A percentile compares a stretch with the other conserved stretches of the same genome.
phyloP scores from a whole-genome alignment of 371 early-diverging fungal genomes.

The Actinomucor elegans region DNA sequence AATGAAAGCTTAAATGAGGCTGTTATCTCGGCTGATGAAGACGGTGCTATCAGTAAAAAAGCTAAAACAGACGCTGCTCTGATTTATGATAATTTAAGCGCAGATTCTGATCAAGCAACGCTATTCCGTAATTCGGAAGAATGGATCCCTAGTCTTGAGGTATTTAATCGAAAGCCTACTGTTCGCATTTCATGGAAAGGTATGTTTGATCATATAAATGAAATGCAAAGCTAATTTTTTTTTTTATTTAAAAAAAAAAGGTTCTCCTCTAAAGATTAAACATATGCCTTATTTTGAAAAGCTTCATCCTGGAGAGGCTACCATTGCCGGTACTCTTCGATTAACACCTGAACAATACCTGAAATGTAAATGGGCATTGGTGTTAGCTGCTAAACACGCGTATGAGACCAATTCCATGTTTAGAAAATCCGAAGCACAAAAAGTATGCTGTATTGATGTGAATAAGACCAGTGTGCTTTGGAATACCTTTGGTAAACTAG shows the following conservation, averaged over 20 bases:
- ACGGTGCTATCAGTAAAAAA: conserved; percentile 9
- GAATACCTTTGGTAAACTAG: conserved; percentile 40
- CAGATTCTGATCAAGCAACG: conserved; percentile 10
- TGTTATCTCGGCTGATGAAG: too few relatives aligned
- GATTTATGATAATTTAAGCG: conserved; percentile 18
- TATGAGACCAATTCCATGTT: conserved; percentile 25
- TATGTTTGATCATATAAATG: neutral
- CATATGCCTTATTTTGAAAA: conserved; percentile 48
- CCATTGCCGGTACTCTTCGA: conserved; percentile 68
- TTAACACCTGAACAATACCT: conserved; percentile 72
- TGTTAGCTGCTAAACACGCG: conserved; percentile 37
- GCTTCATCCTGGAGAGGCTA: conserved; percentile 59
- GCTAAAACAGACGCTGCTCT: conserved; percentile 23
- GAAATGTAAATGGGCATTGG: conserved; percentile 45
- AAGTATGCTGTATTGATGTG: conserved; percentile 48
- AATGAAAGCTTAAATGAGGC: too few relatives aligned
- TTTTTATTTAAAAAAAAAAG: conserved; percentile 23
- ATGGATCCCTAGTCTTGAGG: conserved; percentile 30
- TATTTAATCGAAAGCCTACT: conserved; percentile 18
- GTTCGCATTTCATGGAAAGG: conserved; percentile 35
- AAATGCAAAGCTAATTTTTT: neutral
- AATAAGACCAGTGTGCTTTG: conserved; percentile 45
- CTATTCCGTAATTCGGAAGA: conserved; percentile 16
- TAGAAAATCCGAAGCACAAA: conserved; percentile 51
- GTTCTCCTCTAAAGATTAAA: conserved; percentile 50